Percentiles rank a stretch among this genome's conserved stretches.
These are phyloP conservation scores for Phytophthora melonis DNA, from an alignment of 352 stramenopile species.

Conservation along the genomic window DNA sequence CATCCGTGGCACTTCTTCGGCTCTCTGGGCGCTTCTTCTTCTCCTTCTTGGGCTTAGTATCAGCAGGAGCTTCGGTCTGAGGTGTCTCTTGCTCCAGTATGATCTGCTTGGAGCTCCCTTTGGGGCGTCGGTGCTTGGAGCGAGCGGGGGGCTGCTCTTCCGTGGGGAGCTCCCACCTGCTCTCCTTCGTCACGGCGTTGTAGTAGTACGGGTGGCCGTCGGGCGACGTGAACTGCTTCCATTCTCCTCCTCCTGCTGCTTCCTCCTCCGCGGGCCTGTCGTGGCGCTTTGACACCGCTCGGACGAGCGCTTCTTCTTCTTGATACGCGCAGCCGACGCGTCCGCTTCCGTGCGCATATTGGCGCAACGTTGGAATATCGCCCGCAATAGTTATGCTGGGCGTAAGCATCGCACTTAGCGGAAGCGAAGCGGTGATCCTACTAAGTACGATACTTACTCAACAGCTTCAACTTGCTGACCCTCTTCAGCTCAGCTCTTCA, in stretches of 20 bases:
- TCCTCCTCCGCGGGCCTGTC: background rate
- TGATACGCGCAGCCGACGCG: slow-evolving; percentile 10
- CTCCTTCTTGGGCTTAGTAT: slow-evolving; percentile 7
- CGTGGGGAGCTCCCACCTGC: slow-evolving; percentile 65
- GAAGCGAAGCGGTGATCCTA: too few species aligned
- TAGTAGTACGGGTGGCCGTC: slow-evolving; percentile 75
- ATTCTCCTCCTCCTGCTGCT: slow-evolving; percentile 30
- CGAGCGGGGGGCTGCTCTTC: slow-evolving; percentile 10
- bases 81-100: slow-evolving; percentile 9
- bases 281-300: slow-evolving; percentile 20
- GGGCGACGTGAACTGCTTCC: slow-evolving; percentile 65
- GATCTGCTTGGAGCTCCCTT: slow-evolving; percentile 22
- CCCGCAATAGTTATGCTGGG: background rate
- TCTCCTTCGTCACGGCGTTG: slow-evolving; percentile 70
- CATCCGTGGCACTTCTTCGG: slow-evolving; percentile 4
- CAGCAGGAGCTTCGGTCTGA: background rate
- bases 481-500: too few species aligned
- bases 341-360: slow-evolving; percentile 10
- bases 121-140: slow-evolving; percentile 14
- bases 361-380: background rate
- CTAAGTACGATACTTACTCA: background rate
- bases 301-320: slow-evolving; percentile 35
- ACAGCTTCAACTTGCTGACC: slow-evolving; percentile 5
- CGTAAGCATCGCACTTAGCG: slow-evolving; percentile 7
- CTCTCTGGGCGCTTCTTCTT: slow-evolving; percentile 14